A percentile compares a stretch with the other conserved stretches of the same genome.
Evolutionary conservation across 116 monocot genomes (phyloP).

Genomic region (Trichopus zeylanicus): DNA sequence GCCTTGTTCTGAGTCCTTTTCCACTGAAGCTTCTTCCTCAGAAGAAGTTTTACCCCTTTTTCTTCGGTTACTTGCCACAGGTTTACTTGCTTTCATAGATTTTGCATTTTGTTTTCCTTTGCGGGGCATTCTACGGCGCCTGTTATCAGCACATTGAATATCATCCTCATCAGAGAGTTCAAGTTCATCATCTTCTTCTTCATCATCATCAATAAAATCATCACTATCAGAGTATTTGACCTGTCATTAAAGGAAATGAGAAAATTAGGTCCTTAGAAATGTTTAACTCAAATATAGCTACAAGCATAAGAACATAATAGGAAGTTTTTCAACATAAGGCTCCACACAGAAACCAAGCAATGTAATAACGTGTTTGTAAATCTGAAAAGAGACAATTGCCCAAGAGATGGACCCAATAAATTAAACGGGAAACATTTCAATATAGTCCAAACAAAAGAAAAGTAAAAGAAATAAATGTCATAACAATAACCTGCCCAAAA

Average conservation of each 20-base stretch:
- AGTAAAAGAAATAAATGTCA: no score
- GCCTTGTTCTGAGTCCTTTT: slow-evolving; percentile 55
- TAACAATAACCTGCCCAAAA: no score
- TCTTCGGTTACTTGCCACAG: slow-evolving; percentile 21
- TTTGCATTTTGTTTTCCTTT: slow-evolving; percentile 39
- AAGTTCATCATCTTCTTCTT: slow-evolving; percentile 52
- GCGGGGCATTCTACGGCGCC: slow-evolving; percentile 13
- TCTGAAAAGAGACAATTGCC: no score
- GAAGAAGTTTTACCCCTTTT: slow-evolving; percentile 54
- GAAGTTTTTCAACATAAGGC: not conserved
- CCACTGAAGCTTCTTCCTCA: slow-evolving; percentile 66
- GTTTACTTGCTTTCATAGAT: slow-evolving; percentile 41
- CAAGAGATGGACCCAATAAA: no score
- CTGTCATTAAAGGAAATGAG: slow-evolving; percentile 18
- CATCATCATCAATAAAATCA: slow-evolving; percentile 61
- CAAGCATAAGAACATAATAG: not conserved
- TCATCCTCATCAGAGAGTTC: slow-evolving; percentile 78
- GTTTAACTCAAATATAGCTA: not conserved
- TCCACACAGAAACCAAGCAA: no score
- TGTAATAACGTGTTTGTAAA: no score
- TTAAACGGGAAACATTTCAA: no score
- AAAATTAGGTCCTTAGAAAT: not conserved
- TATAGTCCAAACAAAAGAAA: no score
- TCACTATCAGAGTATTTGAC: slow-evolving; percentile 56
- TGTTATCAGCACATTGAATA: slow-evolving; percentile 28